A percentile compares a stretch with the other conserved stretches of the same genome.
Conservation (phyloP, 176 grass and related monocot genomes). For the Ampelocalamus luodianensis region DNA sequence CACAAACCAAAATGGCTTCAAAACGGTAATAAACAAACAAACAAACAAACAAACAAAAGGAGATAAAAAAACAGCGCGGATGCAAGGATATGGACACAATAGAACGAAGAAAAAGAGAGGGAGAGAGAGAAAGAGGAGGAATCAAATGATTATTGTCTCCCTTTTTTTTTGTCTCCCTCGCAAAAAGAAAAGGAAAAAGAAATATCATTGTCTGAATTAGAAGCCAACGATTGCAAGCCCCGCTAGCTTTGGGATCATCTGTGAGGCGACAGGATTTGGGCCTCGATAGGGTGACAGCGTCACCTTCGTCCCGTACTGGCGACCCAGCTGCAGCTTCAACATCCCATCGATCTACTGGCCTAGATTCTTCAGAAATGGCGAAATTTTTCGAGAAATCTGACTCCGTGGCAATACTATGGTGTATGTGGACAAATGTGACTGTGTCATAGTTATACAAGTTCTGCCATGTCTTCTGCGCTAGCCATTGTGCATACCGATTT, state of each 20-base stretch:
- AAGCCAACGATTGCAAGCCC: slow-evolving; percentile 34
- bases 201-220: slow-evolving; percentile 6
- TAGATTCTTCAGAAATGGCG: slow-evolving; percentile 15
- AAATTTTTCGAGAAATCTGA: background rate
- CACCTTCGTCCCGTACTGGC: slow-evolving; percentile 37
- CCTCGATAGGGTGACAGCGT: slow-evolving; percentile 39
- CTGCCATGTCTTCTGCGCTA: background rate
- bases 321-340: background rate
- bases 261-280: slow-evolving; percentile 21
- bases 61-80: too few species aligned
- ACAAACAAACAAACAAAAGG: too few species aligned
- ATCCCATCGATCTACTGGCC: background rate
- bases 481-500: background rate
- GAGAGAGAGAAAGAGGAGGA: too few species aligned
- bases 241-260: background rate
- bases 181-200: too few species aligned
- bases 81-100: too few species aligned
- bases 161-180: too few species aligned
- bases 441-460: background rate
- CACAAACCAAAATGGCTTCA: too few species aligned
- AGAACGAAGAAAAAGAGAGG: too few species aligned
- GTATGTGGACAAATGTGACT: background rate
- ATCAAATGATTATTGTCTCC: too few species aligned
- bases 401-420: background rate
- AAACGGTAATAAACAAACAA: too few species aligned